Evolutionary conservation across 169 alveolate species (phyloP), one percentile per base, ranked within the genome.

Genomic region (Eimeria maxima): DNA sequence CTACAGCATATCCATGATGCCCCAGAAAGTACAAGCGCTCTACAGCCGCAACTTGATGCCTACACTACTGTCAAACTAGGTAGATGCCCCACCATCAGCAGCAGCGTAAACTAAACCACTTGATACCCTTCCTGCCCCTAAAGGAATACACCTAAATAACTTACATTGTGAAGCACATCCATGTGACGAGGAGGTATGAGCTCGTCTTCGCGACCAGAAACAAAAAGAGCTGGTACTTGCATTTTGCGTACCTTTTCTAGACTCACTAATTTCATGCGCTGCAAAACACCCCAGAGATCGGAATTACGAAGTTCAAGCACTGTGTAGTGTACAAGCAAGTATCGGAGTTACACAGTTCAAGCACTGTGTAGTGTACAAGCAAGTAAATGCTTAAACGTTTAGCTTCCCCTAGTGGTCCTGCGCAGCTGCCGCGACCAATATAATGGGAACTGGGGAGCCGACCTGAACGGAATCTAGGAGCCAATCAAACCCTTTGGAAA

Each of bases 381-480:
- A 65, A 20, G 74, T 13, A 33, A 24, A 24, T 65, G 74, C 33
- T 65, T 14, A 65, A 3, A 4, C 0, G 20, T 4, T 20, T 60
- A 4, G n/a, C 16, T 14, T 14, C 69, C 20, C 69, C 69, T 60
- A 4, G 69, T 24, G 69, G 1, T 60, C 11, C 69, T 60, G 69
- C n/a, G n/a, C 18, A 60, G 18, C 69, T 2, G n/a, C 69, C 69
- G 27, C n/a, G 69, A 1, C n/a, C n/a, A 18, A 60, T 11, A 18
- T 11, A 38, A 38, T 13, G 74, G n/a, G 42, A 24, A 65, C 0
- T 65, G 18, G 14, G 13, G 5, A n/a, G 27, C 95, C 76, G 14
- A 89, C 95, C 95, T 89, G 95, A 38, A 89, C 3, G n/a, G 44
- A 38, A 42, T 57, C 47, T 44, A 92, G 38, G 45, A 78, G n/a